These are phyloP conservation scores for Capillidium rhysosporum DNA, from an alignment of 371 early-diverging fungal species.

Conservation along the genomic window DNA sequence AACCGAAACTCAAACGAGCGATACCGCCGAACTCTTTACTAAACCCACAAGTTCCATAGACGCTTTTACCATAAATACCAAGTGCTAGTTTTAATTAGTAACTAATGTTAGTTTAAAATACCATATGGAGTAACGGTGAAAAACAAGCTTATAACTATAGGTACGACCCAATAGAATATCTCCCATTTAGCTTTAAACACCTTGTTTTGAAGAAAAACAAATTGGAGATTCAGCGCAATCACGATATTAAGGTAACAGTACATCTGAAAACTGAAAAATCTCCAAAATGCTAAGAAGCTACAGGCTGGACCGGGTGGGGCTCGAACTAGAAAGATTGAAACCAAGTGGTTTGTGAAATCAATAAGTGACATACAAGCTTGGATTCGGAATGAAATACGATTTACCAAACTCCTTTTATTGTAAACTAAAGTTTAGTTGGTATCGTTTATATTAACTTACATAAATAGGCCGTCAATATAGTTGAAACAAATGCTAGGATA, in stretches of 20 bases:
- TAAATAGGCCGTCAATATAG: too few species aligned
- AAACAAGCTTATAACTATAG: not conserved
- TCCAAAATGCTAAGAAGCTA: not conserved
- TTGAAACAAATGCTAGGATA: too few species aligned
- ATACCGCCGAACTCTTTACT: not conserved
- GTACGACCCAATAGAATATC: not conserved
- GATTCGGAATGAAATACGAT: not conserved
- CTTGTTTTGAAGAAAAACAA: not conserved
- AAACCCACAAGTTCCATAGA: not conserved
- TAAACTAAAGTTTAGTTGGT: too few species aligned
- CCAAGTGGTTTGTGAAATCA: not conserved
- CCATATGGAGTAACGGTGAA: not conserved
- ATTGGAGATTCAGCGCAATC: conserved; percentile 1
- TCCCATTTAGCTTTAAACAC: not conserved
- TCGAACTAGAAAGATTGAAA: not conserved
- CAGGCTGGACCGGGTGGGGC: not conserved
- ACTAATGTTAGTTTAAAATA: not conserved
- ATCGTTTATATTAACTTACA: too few species aligned
- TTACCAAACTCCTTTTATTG: not conserved
- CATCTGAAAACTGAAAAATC: not conserved
- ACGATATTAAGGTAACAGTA: not conserved
- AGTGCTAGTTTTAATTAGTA: not conserved
- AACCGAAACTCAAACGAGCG: not conserved
- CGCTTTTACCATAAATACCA: not conserved
- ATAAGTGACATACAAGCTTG: not conserved